These are phyloP conservation scores for Aspergillus glaucus DNA, from an alignment of 2,329 filamentous ascomycete species.

Conservation along the genomic window DNA sequence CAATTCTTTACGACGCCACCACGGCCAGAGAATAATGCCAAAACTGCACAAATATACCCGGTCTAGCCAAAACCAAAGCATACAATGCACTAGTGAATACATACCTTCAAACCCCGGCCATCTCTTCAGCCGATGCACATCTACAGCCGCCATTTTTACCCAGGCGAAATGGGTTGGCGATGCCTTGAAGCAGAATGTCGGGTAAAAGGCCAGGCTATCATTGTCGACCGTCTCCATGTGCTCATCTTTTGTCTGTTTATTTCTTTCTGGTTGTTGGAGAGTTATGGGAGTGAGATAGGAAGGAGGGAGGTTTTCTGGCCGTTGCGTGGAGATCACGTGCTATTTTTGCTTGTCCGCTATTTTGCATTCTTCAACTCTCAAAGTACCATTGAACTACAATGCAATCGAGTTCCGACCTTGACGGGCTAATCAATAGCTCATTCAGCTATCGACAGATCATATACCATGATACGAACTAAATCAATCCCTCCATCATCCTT, in stretches of 20 bases:
- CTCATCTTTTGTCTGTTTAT: conserved; percentile 16
- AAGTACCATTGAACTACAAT: too few relatives aligned
- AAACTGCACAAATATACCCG: neutral
- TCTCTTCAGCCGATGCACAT: conserved; percentile 48
- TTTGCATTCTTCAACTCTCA: too few relatives aligned
- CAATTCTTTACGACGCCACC: neutral
- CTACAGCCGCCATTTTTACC: conserved; percentile 54
- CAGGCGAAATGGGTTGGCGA: conserved; percentile 58
- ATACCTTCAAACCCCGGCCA: conserved; percentile 48
- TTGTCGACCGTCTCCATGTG: conserved; percentile 19
- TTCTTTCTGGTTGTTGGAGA: neutral
- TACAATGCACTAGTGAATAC: conserved; percentile 1
- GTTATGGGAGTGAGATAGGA: neutral
- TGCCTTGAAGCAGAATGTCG: conserved; percentile 53
- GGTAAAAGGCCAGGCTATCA: conserved; percentile 43
- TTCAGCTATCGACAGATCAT: neutral
- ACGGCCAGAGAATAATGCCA: too few relatives aligned
- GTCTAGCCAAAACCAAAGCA: neutral
- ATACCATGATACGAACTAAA: neutral
- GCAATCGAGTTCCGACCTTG: neutral
- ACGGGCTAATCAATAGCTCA: neutral
- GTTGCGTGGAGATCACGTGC: neutral
- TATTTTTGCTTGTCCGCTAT: neutral
- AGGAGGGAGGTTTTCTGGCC: neutral
- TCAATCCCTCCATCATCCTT: conserved; percentile 38